phyloP scores from a whole-genome alignment of 169 alveolate species.

The Miamiensis avidus region DNA sequence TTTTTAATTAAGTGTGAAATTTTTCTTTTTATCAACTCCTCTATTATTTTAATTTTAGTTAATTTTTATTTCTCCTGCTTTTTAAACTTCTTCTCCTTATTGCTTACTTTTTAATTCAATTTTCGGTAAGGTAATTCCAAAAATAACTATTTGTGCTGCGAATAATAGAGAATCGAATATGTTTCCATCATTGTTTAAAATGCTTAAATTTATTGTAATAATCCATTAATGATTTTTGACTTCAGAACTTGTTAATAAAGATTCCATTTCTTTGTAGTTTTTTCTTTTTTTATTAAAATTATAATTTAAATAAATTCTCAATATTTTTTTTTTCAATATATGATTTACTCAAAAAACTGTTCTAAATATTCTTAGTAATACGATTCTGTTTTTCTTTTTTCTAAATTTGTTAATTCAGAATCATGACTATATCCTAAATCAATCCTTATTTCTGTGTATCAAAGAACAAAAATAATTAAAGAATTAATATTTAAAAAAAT shows the following conservation, averaged over 20 bases:
- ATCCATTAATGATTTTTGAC: neutral
- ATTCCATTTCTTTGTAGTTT: neutral
- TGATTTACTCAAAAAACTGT: neutral
- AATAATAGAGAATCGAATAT: neutral
- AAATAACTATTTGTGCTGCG: neutral
- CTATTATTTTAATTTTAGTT: no score
- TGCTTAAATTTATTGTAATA: no score
- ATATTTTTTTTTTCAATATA: no score
- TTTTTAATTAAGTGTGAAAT: neutral
- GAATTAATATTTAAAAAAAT: neutral
- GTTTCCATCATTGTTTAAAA: neutral
- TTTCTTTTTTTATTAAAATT: neutral
- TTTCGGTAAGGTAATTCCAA: neutral
- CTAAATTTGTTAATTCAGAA: neutral
- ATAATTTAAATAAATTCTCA: no score
- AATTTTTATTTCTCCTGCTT: no score
- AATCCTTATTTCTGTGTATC: neutral
- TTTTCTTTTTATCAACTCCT: neutral
- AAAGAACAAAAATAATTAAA: no score
- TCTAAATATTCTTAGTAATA: neutral
- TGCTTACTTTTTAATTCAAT: no score
- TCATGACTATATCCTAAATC: neutral
- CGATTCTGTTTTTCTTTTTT: neutral
- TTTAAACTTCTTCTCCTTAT: neutral
- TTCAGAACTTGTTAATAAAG: neutral